Conservation (phyloP, 345 rosid species). For the Camelina sativa region DNA sequence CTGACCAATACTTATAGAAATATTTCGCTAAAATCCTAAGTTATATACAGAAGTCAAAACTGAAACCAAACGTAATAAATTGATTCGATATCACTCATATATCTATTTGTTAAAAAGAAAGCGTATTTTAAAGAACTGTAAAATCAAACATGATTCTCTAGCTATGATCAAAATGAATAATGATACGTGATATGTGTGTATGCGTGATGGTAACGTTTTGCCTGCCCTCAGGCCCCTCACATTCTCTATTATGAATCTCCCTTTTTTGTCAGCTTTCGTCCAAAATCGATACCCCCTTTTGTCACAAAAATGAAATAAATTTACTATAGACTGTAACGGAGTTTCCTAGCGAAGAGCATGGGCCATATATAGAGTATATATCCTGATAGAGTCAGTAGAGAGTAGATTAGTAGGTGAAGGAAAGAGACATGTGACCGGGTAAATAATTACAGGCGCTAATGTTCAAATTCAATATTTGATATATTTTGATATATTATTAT, state of each 20-base stretch:
- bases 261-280: conserved; percentile 61
- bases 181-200: neutral
- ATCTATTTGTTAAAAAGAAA: neutral
- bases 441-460: too few relatives aligned
- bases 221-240: conserved; percentile 53
- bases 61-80: neutral
- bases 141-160: conserved; percentile 25
- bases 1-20: too few relatives aligned
- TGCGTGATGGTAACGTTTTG: conserved; percentile 49
- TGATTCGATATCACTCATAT: neutral
- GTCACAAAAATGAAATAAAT: neutral
- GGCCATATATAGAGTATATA: too few relatives aligned
- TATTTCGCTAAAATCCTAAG: too few relatives aligned
- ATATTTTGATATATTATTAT: too few relatives aligned
- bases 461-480: too few relatives aligned
- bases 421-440: too few relatives aligned
- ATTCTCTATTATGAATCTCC: conserved; percentile 61
- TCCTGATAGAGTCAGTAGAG: too few relatives aligned
- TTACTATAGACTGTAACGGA: neutral
- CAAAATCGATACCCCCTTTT: conserved; percentile 91
- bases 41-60: neutral
- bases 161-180: conserved; percentile 10
- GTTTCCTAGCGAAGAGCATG: too few relatives aligned
- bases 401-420: too few relatives aligned
- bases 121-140: neutral